Evolutionary conservation across 2,329 filamentous ascomycete species (phyloP).

Genomic region (Apiospora kogelbergensis): DNA sequence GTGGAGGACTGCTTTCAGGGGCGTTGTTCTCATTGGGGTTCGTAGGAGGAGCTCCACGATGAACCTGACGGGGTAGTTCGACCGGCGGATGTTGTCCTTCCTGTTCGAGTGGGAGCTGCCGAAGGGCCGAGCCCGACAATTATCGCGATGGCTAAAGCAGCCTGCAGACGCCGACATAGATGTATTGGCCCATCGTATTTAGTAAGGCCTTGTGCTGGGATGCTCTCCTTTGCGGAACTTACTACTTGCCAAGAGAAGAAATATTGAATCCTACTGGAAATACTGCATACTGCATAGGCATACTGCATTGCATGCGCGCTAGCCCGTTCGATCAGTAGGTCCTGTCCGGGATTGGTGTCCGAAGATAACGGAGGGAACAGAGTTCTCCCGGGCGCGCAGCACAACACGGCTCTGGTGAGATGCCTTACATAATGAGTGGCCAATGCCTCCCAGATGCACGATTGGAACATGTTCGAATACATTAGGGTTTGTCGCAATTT

Average conservation of each 20-base stretch:
- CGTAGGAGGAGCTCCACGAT: neutral
- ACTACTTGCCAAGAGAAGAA: neutral
- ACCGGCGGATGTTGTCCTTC: neutral
- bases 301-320: neutral
- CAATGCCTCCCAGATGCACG: neutral
- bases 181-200: neutral
- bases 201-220: neutral
- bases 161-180: neutral
- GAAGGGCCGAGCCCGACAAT: neutral
- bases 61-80: neutral
- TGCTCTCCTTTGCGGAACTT: neutral
- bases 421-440: neutral
- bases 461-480: neutral
- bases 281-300: slow-evolving; percentile 6
- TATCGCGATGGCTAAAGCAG: neutral
- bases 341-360: neutral
- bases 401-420: neutral
- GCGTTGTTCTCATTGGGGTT: neutral
- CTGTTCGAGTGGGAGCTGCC: neutral
- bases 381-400: neutral
- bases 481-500: neutral
- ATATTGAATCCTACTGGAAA: slow-evolving; percentile 1
- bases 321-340: neutral
- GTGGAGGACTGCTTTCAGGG: neutral
- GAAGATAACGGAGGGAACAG: neutral